Evolutionary conservation across 139 green algal species (phyloP), one percentile per base, ranked within the genome.

Genomic region (Chlorella sp.): DNA sequence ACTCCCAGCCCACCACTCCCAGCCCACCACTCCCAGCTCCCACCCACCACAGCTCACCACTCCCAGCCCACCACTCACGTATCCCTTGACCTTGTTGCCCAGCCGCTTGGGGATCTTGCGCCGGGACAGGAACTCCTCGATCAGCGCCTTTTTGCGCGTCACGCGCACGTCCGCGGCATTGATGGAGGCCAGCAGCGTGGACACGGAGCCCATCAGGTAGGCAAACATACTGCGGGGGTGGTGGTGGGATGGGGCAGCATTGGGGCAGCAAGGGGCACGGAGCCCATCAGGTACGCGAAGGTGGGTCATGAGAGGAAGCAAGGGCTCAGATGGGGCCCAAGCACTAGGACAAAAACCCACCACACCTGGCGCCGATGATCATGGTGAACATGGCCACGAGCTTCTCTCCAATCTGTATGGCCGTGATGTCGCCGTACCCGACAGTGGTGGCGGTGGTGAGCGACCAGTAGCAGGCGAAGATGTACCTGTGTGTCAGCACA

Each of bases 391-490:
- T 84, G 3, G 77, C 67, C 31, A 74, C 63, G n/a, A 86, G 73
- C 50, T 76, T 74, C 69, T 86, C 81, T 4, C n/a, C 24, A 23
- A 69, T 76, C 51, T 74, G 79, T 6, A 71, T 68, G 6, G 77
- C 59, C 22, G 66, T 67, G 63, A 80, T 75, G 68, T 87, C 76
- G 35, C 84, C 84, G 61, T 83, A 89, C 3, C 84, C 84, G 29
- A 89, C 82, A 24, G 84, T 87, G 5, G 76, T 74, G 69, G 87
- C 81, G 30, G 84, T 89, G 2, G 77, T 79, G 27, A 86, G 60
- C 1, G 70, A 51, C 76, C 75, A 89, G 65, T 89, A 89, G 33
- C 87, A 30, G 4, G 81, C 32, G 30, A 72, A 79, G 14, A 87
- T 72, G 70, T 89, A 89, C 34, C 71, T n/a, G 55, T 20, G n/a